phyloP scores from a whole-genome alignment of 75 land plant genomes.

The Picea glauca region DNA sequence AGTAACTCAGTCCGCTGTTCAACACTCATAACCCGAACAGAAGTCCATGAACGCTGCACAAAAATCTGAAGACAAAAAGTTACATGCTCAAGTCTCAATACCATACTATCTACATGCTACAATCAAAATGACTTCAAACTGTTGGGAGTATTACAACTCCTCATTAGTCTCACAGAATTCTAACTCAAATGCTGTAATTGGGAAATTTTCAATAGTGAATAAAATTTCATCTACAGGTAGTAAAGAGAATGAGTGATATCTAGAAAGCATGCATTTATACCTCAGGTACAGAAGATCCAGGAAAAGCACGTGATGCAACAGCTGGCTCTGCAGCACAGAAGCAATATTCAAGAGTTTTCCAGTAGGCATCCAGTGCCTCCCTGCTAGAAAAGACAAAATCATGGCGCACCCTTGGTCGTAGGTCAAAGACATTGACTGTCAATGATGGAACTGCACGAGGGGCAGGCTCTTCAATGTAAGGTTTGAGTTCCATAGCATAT shows the following conservation, averaged over 20 bases:
- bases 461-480: slow-evolving; percentile 84
- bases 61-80: slow-evolving; percentile 53
- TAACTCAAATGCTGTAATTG: not conserved
- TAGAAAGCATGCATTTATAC: slow-evolving; percentile 23
- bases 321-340: slow-evolving; percentile 62
- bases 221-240: not conserved
- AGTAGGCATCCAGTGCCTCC: slow-evolving; percentile 77
- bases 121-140: not conserved
- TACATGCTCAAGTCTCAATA: not conserved
- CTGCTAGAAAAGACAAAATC: slow-evolving; percentile 65
- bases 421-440: slow-evolving; percentile 34
- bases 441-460: slow-evolving; percentile 37
- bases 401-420: slow-evolving; percentile 64
- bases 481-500: slow-evolving; percentile 82
- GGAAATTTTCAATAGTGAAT: not conserved
- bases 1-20: slow-evolving; percentile 83
- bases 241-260: not conserved
- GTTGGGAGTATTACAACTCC: not conserved
- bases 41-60: slow-evolving; percentile 78
- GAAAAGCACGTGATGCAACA: slow-evolving; percentile 76
- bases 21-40: slow-evolving; percentile 72
- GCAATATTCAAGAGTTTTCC: slow-evolving; percentile 90
- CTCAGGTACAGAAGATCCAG: slow-evolving; percentile 94
- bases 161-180: not conserved
- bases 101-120: not conserved